Percentiles rank a stretch among this genome's conserved stretches.
phyloP scores from a whole-genome alignment of 345 rosid genomes.

The Eucalyptus pauciflora region DNA sequence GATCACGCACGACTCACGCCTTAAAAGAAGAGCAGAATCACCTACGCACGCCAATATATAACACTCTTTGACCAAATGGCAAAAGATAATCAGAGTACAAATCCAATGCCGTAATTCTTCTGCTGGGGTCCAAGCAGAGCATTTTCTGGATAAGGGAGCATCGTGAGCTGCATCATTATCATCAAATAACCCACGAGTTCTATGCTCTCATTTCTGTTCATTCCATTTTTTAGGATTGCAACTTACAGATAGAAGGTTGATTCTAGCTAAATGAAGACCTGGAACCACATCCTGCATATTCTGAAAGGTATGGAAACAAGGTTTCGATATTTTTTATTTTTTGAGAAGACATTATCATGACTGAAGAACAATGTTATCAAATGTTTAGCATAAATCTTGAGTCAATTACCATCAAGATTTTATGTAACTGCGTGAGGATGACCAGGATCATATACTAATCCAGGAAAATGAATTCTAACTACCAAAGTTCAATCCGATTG shows the following conservation, averaged over 20 bases:
- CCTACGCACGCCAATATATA: not conserved
- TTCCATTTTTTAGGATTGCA: not conserved
- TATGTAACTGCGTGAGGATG: not conserved
- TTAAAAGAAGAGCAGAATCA: slow-evolving; percentile 1
- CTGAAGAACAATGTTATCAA: not conserved
- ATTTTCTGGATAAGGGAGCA: slow-evolving; percentile 45
- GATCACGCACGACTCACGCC: slow-evolving; percentile 1
- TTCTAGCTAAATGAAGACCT: slow-evolving; percentile 61
- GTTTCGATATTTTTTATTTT: not conserved
- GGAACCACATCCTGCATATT: slow-evolving; percentile 58
- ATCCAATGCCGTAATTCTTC: slow-evolving; percentile 75
- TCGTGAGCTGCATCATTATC: not conserved
- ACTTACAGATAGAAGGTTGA: slow-evolving; percentile 47
- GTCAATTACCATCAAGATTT: not conserved
- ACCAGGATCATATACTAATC: not conserved
- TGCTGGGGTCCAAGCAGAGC: slow-evolving; percentile 87
- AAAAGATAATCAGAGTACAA: slow-evolving; percentile 24
- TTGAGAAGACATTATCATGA: not conserved
- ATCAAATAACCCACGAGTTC: not conserved
- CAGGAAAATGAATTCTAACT: not conserved
- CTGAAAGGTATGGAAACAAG: slow-evolving; percentile 13
- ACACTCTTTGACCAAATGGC: not conserved
- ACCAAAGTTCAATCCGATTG: not conserved
- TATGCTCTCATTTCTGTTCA: not conserved
- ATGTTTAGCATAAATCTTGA: not conserved